phyloP scores from a whole-genome alignment of 2,329 filamentous ascomycete species.

The Lecanoromycetidae sp. region DNA sequence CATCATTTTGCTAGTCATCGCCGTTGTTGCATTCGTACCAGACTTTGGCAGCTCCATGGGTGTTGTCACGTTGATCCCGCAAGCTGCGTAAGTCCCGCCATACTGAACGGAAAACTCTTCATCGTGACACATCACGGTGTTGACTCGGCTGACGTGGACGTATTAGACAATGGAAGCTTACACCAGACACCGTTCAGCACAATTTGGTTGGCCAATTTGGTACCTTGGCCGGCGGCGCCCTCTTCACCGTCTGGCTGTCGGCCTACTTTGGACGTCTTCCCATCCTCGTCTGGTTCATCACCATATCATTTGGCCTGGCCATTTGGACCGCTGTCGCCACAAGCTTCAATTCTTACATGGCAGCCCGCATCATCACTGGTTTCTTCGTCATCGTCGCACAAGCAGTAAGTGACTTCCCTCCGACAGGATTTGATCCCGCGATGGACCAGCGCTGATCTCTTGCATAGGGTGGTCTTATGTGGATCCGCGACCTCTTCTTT shows the following conservation, averaged over 20 bases:
- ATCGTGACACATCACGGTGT: too few species aligned
- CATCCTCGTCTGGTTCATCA: slow-evolving; percentile 24
- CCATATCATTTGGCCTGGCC: slow-evolving; percentile 23
- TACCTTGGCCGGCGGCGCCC: slow-evolving; percentile 35
- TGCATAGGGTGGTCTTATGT: slow-evolving; percentile 33
- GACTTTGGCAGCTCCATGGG: slow-evolving; percentile 40
- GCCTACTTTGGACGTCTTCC: slow-evolving; percentile 36
- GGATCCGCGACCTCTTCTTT: slow-evolving; percentile 49
- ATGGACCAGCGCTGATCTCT: not conserved
- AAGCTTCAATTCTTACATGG: slow-evolving; percentile 37
- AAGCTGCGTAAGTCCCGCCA: slow-evolving; percentile 28
- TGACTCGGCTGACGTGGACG: too few species aligned
- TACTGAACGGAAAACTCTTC: not conserved
- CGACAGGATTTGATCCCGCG: too few species aligned
- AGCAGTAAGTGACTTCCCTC: slow-evolving; percentile 23
- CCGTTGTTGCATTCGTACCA: slow-evolving; percentile 35
- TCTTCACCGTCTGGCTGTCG: slow-evolving; percentile 30
- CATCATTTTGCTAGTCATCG: slow-evolving; percentile 37
- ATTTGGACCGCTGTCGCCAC: slow-evolving; percentile 35
- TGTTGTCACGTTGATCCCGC: slow-evolving; percentile 33
- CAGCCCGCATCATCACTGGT: slow-evolving; percentile 36
- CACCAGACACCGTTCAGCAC: slow-evolving; percentile 39
- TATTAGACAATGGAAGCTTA: slow-evolving; percentile 39
- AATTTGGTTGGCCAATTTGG: slow-evolving; percentile 42
- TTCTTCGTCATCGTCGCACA: slow-evolving; percentile 36